A percentile compares a stretch with the other conserved stretches of the same genome.
phyloP scores from a whole-genome alignment of 2,329 filamentous ascomycete genomes.

The Aureobasidium sp. region DNA sequence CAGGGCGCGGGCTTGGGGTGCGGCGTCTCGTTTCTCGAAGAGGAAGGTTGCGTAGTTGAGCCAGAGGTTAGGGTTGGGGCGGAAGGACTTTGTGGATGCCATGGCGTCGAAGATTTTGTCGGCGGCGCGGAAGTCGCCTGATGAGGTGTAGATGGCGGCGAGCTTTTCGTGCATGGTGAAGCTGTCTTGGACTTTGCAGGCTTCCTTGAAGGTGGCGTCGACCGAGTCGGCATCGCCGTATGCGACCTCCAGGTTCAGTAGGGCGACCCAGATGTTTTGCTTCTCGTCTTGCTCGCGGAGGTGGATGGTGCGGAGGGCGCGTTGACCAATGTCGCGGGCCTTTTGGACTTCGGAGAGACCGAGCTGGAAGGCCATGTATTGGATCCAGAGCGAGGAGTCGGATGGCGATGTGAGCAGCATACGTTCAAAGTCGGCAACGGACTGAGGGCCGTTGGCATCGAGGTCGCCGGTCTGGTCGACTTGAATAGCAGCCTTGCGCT shows the following conservation, averaged over 20 bases:
- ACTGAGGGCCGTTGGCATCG: constrained; percentile 79
- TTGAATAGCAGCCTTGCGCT: constrained; percentile 71
- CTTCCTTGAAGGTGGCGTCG: constrained; percentile 80
- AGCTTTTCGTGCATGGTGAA: constrained; percentile 83
- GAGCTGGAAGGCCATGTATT: constrained; percentile 98
- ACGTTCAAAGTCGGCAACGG: constrained; percentile 85
- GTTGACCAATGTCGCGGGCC: constrained; percentile 80
- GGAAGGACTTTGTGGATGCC: constrained; percentile 74
- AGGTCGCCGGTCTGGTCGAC: constrained; percentile 88
- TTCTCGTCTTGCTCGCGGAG: constrained; percentile 88
- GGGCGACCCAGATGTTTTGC: constrained; percentile 88
- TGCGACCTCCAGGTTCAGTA: constrained; percentile 86
- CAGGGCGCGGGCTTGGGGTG: constrained; percentile 67
- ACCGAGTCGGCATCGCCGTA: constrained; percentile 70
- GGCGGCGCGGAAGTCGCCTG: constrained; percentile 75
- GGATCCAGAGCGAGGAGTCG: constrained; percentile 87
- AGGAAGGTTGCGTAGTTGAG: constrained; percentile 92
- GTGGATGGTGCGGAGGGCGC: constrained; percentile 83
- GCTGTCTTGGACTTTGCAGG: constrained; percentile 87
- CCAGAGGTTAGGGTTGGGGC: constrained; percentile 72
- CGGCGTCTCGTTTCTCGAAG: constrained; percentile 60
- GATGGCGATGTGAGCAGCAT: constrained; percentile 86
- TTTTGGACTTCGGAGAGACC: constrained; percentile 82
- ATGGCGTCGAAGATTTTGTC: constrained; percentile 80
- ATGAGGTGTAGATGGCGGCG: constrained; percentile 90